Conservation (phyloP, 2,329 filamentous ascomycete genomes). For the Clarireedia paspali region DNA sequence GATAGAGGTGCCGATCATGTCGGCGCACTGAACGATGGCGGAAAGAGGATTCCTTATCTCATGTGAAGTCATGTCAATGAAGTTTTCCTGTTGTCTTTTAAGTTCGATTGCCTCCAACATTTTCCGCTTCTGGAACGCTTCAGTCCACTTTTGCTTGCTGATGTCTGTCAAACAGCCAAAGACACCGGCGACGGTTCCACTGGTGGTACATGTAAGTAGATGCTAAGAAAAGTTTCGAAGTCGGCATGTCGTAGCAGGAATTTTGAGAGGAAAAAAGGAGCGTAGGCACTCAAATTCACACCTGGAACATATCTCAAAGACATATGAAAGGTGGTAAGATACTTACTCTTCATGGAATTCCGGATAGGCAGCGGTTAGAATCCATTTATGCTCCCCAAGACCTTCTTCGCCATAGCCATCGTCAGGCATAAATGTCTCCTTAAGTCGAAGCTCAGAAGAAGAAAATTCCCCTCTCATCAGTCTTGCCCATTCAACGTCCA, state of each 20-base stretch:
- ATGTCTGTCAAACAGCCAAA: slow-evolving; percentile 83
- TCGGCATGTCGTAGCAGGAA: too few relatives aligned
- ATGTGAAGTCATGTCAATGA: slow-evolving; percentile 68
- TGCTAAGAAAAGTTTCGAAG: too few relatives aligned
- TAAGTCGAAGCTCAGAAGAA: slow-evolving; percentile 19
- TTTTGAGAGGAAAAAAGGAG: too few relatives aligned
- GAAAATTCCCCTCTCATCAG: slow-evolving; percentile 16
- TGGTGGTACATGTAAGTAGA: background rate
- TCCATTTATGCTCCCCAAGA: slow-evolving; percentile 62
- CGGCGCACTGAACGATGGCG: slow-evolving; percentile 63
- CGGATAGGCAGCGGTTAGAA: slow-evolving; percentile 67
- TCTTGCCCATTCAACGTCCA: slow-evolving; percentile 19
- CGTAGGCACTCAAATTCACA: background rate
- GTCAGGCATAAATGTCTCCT: slow-evolving; percentile 39
- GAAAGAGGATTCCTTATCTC: slow-evolving; percentile 68
- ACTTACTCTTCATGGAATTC: slow-evolving; percentile 47
- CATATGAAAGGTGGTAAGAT: slow-evolving; percentile 21
- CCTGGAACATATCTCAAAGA: background rate
- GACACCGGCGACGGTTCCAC: slow-evolving; percentile 60
- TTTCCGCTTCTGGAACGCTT: slow-evolving; percentile 35
- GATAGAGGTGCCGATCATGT: slow-evolving; percentile 50
- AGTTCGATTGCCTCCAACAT: slow-evolving; percentile 45
- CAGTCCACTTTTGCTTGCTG: slow-evolving; percentile 73
- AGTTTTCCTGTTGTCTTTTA: slow-evolving; percentile 67
- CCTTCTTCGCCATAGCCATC: slow-evolving; percentile 46